phyloP scores from a whole-genome alignment of 257 asterid species.

The Solanum boliviense region DNA sequence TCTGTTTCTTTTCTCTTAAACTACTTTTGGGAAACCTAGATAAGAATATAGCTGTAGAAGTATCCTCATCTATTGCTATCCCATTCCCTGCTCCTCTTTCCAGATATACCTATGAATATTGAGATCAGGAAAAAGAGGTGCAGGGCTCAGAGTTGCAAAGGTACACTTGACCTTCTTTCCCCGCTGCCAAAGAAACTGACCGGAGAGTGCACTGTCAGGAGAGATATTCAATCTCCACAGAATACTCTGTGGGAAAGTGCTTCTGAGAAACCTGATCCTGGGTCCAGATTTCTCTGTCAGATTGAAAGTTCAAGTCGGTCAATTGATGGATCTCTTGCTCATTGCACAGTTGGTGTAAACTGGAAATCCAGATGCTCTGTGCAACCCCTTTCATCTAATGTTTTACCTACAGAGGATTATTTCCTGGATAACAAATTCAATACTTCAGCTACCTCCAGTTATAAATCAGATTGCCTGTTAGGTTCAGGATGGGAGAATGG shows the following conservation, averaged over 20 bases:
- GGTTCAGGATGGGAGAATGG: conserved; percentile 27
- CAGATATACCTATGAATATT: conserved; percentile 24
- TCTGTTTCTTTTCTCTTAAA: background rate
- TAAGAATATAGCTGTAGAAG: background rate
- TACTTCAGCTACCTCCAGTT: conserved; percentile 19
- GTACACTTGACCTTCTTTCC: conserved; percentile 22
- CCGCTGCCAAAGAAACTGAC: conserved; percentile 27
- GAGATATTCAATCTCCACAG: conserved; percentile 17
- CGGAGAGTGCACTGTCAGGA: conserved; percentile 20
- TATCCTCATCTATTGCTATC: background rate
- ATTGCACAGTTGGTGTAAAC: conserved; percentile 1
- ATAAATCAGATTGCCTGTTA: conserved; percentile 12
- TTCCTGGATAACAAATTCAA: conserved; percentile 9
- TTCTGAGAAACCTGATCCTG: conserved; percentile 19
- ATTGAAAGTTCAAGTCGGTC: conserved; percentile 20
- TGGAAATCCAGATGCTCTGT: conserved; percentile 7
- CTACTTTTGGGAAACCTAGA: background rate
- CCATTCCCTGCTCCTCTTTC: background rate
- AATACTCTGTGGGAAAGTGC: conserved; percentile 14
- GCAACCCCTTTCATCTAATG: conserved; percentile 16
- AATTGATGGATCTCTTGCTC: conserved; percentile 25
- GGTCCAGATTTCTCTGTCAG: conserved; percentile 24
- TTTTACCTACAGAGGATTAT: conserved; percentile 20
- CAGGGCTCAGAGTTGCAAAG: conserved; percentile 22
- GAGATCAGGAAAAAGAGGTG: conserved; percentile 38